A percentile compares a stretch with the other conserved stretches of the same genome.
These are phyloP conservation scores for Peronospora tabacina DNA, from an alignment of 352 stramenopile genomes.

Conservation along the genomic window DNA sequence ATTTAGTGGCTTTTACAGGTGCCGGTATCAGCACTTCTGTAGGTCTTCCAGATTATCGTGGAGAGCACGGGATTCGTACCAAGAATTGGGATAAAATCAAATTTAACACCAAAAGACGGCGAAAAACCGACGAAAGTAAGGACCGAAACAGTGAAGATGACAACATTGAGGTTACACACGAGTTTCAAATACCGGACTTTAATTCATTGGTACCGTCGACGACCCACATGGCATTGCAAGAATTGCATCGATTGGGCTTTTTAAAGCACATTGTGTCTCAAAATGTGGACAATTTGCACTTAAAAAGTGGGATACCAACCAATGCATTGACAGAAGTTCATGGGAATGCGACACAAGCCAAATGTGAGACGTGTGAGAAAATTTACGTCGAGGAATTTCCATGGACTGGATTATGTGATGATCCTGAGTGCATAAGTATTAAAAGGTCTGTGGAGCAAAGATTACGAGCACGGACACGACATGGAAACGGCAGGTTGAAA, in stretches of 20 bases:
- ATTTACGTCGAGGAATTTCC: conserved; percentile 70
- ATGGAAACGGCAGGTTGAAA: conserved; percentile 68
- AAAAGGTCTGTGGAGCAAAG: conserved; percentile 56
- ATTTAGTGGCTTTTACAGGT: conserved; percentile 76
- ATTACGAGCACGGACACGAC: conserved; percentile 53
- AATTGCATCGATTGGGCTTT: conserved; percentile 63
- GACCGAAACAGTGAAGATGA: conserved; percentile 12
- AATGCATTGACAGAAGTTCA: conserved; percentile 64
- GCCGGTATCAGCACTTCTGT: conserved; percentile 75
- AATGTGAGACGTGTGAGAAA: conserved; percentile 83
- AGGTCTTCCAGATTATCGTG: conserved; percentile 73
- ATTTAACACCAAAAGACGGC: conserved; percentile 22
- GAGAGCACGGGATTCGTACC: conserved; percentile 71
- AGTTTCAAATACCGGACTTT: conserved; percentile 49
- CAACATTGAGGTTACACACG: conserved; percentile 9
- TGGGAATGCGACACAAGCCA: conserved; percentile 73
- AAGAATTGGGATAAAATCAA: conserved; percentile 39
- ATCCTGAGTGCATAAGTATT: conserved; percentile 50
- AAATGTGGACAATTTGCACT: conserved; percentile 80
- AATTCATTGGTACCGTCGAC: conserved; percentile 57
- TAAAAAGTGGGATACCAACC: conserved; percentile 67
- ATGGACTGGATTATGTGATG: conserved; percentile 58
- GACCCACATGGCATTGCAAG: conserved; percentile 75
- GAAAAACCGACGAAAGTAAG: conserved; percentile 11
- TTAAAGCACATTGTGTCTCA: conserved; percentile 78